Percentiles rank a stretch among this genome's conserved stretches.
Conservation (phyloP, 2,329 filamentous ascomycete genomes). For the Mycosphaerella arachidis region DNA sequence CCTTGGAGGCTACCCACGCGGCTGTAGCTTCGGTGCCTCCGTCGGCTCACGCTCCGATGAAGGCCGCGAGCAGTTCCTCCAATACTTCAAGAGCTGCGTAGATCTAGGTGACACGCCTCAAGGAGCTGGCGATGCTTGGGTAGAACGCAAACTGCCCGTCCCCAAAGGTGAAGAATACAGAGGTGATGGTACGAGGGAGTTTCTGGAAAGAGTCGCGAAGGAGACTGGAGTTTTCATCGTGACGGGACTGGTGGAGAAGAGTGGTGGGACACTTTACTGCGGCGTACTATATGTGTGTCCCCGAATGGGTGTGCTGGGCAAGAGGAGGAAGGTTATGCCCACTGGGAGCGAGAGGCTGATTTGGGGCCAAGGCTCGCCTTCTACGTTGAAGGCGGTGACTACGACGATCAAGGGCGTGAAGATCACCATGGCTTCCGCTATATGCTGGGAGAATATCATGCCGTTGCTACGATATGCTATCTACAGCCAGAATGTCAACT, state of each 20-base stretch:
- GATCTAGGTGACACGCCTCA: constrained; percentile 75
- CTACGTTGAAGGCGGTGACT: constrained; percentile 72
- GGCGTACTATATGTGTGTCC: constrained; percentile 78
- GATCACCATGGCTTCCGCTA: constrained; percentile 77
- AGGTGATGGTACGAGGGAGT: constrained; percentile 75
- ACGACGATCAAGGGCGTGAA: constrained; percentile 74
- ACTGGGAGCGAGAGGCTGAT: constrained; percentile 78
- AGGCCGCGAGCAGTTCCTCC: constrained; percentile 76
- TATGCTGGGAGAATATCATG: constrained; percentile 98
- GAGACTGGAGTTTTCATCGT: constrained; percentile 80
- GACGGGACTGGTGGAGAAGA: constrained; percentile 72
- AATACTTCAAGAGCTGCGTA: constrained; percentile 72
- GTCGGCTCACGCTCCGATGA: constrained; percentile 64
- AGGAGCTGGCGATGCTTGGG: constrained; percentile 70
- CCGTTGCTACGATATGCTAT: constrained; percentile 76
- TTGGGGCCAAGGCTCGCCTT: constrained; percentile 81
- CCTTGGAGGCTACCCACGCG: constrained; percentile 85
- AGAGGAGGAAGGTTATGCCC: constrained; percentile 90
- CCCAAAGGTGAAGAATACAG: constrained; percentile 46
- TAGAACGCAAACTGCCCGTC: constrained; percentile 55
- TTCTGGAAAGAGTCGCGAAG: constrained; percentile 68
- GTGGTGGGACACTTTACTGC: constrained; percentile 81
- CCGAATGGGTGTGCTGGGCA: constrained; percentile 66
- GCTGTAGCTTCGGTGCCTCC: constrained; percentile 68
- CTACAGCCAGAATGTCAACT: constrained; percentile 85